phyloP scores from a whole-genome alignment of 73 alveolate species.

The Tetrahymena malaccensis region DNA sequence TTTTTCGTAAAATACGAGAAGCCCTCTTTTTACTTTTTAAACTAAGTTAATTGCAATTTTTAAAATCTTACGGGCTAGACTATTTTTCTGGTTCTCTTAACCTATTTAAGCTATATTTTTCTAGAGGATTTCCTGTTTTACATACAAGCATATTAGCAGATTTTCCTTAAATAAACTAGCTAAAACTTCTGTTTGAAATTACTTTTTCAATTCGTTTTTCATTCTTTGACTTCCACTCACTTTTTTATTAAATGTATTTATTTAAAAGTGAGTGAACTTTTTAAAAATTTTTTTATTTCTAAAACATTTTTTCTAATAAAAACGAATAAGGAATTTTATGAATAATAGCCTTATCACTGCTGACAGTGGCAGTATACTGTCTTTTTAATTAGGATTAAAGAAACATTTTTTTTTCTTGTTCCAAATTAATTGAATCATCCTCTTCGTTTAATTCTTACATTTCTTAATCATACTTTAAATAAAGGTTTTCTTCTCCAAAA shows the following conservation, averaged over 20 bases:
- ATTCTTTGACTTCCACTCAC: not conserved
- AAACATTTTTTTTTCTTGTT: not conserved
- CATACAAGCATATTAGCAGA: not conserved
- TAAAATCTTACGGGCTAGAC: not conserved
- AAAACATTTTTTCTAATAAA: not conserved
- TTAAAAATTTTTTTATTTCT: not conserved
- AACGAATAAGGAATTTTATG: not conserved
- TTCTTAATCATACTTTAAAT: not conserved
- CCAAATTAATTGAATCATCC: not conserved
- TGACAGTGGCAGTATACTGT: not conserved
- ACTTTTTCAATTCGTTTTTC: not conserved
- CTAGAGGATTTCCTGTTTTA: not conserved
- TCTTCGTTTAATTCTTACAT: not conserved
- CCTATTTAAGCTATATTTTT: not conserved
- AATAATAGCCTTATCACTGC: not conserved
- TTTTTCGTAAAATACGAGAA: not conserved
- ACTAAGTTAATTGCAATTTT: not conserved
- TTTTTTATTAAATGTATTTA: not conserved
- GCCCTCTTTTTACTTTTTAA: not conserved
- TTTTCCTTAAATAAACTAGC: not conserved
- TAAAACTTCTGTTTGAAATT: not conserved
- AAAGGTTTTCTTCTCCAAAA: not conserved
- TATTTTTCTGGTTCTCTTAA: not conserved
- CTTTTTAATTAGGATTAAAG: not conserved
- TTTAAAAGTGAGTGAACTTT: not conserved